These are phyloP conservation scores for Smittium culicis DNA, from an alignment of 371 early-diverging fungal genomes.

Conservation along the genomic window DNA sequence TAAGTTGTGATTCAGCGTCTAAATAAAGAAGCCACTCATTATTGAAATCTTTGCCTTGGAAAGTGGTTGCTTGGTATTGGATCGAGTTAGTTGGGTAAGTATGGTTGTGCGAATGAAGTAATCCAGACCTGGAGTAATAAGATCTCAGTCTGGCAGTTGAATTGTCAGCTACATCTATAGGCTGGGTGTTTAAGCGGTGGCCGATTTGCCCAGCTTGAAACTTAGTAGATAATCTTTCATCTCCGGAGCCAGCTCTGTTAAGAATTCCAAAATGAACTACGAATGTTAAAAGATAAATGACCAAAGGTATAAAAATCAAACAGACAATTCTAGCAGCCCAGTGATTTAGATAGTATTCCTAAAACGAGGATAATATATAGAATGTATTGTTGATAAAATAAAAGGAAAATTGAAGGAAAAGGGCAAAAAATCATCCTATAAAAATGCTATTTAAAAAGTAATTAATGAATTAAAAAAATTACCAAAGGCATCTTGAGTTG, in stretches of 20 bases:
- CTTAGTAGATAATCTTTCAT: conserved; percentile 92
- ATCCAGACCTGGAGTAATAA: conserved; percentile 73
- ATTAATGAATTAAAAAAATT: conserved; percentile 18
- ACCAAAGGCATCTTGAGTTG: neutral
- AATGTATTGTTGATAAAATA: neutral
- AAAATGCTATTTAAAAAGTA: neutral
- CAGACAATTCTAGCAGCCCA: conserved; percentile 64
- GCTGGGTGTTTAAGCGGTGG: conserved; percentile 46
- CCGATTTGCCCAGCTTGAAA: conserved; percentile 87
- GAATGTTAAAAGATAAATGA: conserved; percentile 72
- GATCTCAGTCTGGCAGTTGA: conserved; percentile 82
- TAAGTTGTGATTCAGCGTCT: conserved; percentile 22
- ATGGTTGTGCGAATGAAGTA: conserved; percentile 95
- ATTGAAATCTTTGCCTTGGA: conserved; percentile 93
- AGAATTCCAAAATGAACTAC: conserved; percentile 82
- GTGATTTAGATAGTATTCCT: conserved; percentile 29
- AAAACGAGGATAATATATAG: neutral
- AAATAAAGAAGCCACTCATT: conserved; percentile 75
- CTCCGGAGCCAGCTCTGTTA: conserved; percentile 75
- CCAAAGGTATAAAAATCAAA: conserved; percentile 75
- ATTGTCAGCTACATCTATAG: conserved; percentile 82
- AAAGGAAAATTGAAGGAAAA: neutral
- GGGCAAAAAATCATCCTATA: too few relatives aligned
- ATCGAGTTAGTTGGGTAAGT: conserved; percentile 80
- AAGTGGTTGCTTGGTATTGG: conserved; percentile 95